Evolutionary conservation across 1,139 yeast genomes (phyloP), one percentile per base, ranked within the genome.

Genomic region (Meyerozyma guilliermondii): DNA sequence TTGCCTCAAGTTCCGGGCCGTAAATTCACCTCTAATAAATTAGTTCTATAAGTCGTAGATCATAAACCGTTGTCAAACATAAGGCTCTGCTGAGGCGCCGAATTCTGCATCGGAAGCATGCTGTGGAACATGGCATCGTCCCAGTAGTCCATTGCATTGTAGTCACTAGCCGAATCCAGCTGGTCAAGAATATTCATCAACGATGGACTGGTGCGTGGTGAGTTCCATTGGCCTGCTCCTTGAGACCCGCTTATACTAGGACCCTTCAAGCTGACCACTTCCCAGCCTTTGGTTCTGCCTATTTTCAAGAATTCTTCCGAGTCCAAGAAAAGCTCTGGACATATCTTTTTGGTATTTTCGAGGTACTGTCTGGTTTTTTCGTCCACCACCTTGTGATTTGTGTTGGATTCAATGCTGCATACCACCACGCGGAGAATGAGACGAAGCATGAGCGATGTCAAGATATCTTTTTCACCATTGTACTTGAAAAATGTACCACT

Each of bases 391-490:
- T 43, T 41, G 11, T 52, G 44, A 23, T 46, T 43, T 16, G 58
- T 53, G 17, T 53, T 51, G 7, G 49, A 44, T 41, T 66, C 68
- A 39, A 62, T 57, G 16, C 58, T 51, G 39, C 56, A 48, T 23
- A 65, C 48, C 2, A 59, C 55, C 23, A 65, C 49, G 23, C 58
- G 46, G 40, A 66, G 52, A 51, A 65, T 49, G 20, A 60, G 47
- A 16, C 59, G 52, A 23, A 56, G 45, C 16, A 62, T 39, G 26
- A 65, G 41, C 22, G 59, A 59, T 5, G 55, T 42, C 24, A 64
- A 45, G 0, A 57, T 47, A 30, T 62, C 64, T 41, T 61, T 50
- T 41, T 60, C 62, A 14, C 36, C 5, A 23, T 23, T 17, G 24
- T 33, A 20, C 39, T 29, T 26, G 33, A 29, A 29, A 9, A 14